Conservation (phyloP, 768 basidiomycete species). For the Coprinopsis marcescibilis region DNA sequence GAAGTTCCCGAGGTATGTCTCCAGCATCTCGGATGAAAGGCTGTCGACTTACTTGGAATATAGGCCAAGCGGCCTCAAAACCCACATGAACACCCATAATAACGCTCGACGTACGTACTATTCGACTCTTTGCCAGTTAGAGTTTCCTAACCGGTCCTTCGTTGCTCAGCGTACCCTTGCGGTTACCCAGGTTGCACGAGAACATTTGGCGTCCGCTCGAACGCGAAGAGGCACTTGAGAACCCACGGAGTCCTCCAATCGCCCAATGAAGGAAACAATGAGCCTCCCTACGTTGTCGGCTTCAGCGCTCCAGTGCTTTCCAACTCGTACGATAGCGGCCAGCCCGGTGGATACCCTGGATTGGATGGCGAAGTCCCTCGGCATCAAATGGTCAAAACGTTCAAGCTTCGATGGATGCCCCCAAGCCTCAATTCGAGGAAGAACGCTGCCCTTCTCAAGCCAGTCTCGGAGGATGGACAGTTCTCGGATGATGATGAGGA, state of each 20-base stretch:
- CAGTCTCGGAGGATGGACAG: conserved; percentile 13
- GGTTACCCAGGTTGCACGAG: conserved; percentile 55
- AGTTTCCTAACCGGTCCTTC: background rate
- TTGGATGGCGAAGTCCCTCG: background rate
- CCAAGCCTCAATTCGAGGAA: conserved; percentile 27
- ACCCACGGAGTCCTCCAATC: conserved; percentile 53
- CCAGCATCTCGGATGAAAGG: background rate
- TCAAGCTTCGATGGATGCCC: conserved; percentile 38
- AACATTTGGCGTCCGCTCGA: conserved; percentile 73
- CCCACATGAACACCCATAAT: conserved; percentile 56
- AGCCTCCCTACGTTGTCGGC: conserved; percentile 29
- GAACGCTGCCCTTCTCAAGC: conserved; percentile 20
- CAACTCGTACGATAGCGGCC: background rate
- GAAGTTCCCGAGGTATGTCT: conserved; percentile 41
- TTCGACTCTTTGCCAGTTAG: background rate
- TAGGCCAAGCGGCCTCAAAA: conserved; percentile 50
- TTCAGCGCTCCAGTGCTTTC: conserved; percentile 33
- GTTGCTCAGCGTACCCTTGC: conserved; percentile 42
- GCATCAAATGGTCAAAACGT: conserved; percentile 5
- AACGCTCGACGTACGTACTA: conserved; percentile 42
- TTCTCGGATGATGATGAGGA: conserved; percentile 9
- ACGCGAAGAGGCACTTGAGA: conserved; percentile 73
- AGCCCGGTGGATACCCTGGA: background rate
- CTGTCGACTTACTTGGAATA: conserved; percentile 1
- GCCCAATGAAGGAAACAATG: conserved; percentile 4